Evolutionary conservation across 805 yeast species (phyloP), one percentile per base, ranked within the genome.

Genomic region (Cyberlindnera mississippiensis): DNA sequence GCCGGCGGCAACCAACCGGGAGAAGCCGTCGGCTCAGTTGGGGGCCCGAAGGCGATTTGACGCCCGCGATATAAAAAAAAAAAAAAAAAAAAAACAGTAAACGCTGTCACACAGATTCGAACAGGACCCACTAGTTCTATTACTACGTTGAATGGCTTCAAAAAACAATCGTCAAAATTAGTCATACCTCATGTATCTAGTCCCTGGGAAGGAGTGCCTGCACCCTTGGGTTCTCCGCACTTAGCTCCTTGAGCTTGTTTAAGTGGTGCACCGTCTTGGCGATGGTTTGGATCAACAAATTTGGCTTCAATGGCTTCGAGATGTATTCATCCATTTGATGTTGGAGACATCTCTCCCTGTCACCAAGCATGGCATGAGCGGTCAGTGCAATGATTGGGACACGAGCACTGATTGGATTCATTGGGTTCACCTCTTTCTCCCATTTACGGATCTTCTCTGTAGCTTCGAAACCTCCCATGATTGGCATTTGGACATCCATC

Each of bases 401-500:
- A 46, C 95, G 73, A 46, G 81, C 78, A 26, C 84, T 72, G 35
- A 82, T 72, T 6, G 81, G 74, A 57, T 78, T 82, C 24, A 77
- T 76, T 36, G 89, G 87, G 49, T 81, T 80, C 20, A 80, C 73
- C 61, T 81, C 83, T 67, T 75, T 78, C 63, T 86, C 96, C 93
- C 95, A 86, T 57, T 83, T 87, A 53, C 96, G 71, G 39, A 86
- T 87, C 61, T 79, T 79, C 34, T 82, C 87, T 1, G 96, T 86
- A 4, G 95, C 95, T 59, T 86, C 96, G 61, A 87, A 86, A 0
- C 96, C 96, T 22, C 96, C 95, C 91, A 87, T 87, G 14, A 85
- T 85, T 12, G 96, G 96, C 96, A 86, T 86, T 62, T 86, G 96
- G 34, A 86, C 95, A 66, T 86, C 96, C 96, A 86, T 86, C 48